These are phyloP conservation scores for Nectriaceae sp. DNA, from an alignment of 2,329 filamentous ascomycete species.

Conservation along the genomic window DNA sequence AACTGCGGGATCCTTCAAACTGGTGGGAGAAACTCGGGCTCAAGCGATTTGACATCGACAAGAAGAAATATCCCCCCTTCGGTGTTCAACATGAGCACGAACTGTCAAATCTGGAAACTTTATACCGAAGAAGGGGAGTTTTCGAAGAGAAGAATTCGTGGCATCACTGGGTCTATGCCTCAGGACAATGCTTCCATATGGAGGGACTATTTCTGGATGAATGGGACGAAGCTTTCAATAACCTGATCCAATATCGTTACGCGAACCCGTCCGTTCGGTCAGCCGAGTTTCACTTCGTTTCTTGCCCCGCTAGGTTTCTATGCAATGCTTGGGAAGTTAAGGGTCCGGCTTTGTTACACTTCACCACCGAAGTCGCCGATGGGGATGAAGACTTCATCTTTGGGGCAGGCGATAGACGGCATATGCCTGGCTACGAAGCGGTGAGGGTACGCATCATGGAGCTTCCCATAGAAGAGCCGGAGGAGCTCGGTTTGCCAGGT, in stretches of 20 bases:
- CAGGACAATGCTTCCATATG: neutral
- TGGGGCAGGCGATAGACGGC: neutral
- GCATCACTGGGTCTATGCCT: constrained; percentile 8
- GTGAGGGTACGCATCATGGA: constrained; percentile 7
- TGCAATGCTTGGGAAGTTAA: constrained; percentile 4
- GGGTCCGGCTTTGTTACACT: constrained; percentile 8
- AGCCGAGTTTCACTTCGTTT: constrained; percentile 1
- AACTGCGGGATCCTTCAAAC: constrained; percentile 3
- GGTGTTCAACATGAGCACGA: neutral
- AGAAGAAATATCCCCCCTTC: neutral
- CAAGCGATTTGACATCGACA: constrained; percentile 2
- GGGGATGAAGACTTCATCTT: neutral
- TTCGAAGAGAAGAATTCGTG: neutral
- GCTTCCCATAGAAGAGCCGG: neutral
- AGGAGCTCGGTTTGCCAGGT: neutral
- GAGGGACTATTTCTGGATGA: constrained; percentile 2
- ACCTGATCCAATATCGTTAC: constrained; percentile 4
- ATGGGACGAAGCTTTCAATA: constrained; percentile 7
- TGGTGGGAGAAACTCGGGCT: constrained; percentile 9
- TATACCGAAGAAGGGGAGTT: neutral
- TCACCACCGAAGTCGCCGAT: constrained; percentile 4
- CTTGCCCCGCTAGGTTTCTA: constrained; percentile 5
- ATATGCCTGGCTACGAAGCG: neutral
- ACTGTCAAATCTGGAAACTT: neutral
- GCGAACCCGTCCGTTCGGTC: neutral